Evolutionary conservation across 2,329 filamentous ascomycete genomes (phyloP).

Genomic region (Botrytis galanthina): DNA sequence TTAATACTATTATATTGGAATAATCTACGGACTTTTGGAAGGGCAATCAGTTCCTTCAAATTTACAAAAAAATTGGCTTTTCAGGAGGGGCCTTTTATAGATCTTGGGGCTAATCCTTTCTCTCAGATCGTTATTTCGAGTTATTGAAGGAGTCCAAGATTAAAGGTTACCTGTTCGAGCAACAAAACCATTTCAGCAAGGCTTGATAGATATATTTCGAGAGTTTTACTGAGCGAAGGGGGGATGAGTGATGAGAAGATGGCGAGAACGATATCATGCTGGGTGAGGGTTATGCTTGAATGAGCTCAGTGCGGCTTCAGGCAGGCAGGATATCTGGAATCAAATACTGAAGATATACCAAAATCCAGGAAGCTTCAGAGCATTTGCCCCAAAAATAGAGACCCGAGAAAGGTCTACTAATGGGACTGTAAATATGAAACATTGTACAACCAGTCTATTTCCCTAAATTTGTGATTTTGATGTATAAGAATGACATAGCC

Average conservation of each 20-base stretch:
- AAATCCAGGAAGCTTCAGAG: not conserved
- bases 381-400: not conserved
- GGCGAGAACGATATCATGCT: not conserved
- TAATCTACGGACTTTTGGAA: not conserved
- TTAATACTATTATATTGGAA: not conserved
- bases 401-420: not conserved
- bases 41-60: not conserved
- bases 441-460: slow-evolving; percentile 7
- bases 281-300: not conserved
- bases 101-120: slow-evolving; percentile 7
- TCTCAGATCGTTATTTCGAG: slow-evolving; percentile 72
- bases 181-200: slow-evolving; percentile 71
- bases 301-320: not conserved
- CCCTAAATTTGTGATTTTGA: not conserved
- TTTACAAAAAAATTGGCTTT: not conserved
- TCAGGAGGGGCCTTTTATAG: not conserved
- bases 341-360: not conserved
- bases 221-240: not conserved
- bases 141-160: slow-evolving; percentile 74
- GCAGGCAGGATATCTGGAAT: not conserved
- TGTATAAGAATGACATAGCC: not conserved
- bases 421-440: slow-evolving; percentile 21
- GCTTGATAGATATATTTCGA: slow-evolving; percentile 20
- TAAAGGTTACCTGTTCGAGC: slow-evolving; percentile 75
- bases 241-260: not conserved